phyloP scores from a whole-genome alignment of 2,329 filamentous ascomycete species.

The Ophiostoma quercus region DNA sequence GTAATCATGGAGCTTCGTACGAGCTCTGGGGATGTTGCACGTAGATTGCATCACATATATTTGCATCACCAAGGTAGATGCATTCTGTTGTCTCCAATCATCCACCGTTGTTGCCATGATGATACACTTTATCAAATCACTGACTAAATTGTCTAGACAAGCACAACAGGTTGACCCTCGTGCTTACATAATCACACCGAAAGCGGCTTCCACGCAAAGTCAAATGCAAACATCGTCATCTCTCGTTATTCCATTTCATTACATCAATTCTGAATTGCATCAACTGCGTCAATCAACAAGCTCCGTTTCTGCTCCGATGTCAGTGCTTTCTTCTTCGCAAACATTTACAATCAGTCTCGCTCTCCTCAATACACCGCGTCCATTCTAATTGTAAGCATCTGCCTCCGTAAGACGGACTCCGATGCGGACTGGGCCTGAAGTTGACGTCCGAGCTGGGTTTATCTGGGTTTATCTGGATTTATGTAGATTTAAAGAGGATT shows the following conservation, averaged over 20 bases:
- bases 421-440: background rate
- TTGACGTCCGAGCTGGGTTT: background rate
- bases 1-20: background rate
- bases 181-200: background rate
- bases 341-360: background rate
- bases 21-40: too few species aligned
- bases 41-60: too few species aligned
- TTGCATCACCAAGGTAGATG: too few species aligned
- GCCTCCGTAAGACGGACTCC: constrained; percentile 2
- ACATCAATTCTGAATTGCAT: background rate
- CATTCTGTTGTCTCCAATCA: too few species aligned
- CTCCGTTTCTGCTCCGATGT: constrained; percentile 12
- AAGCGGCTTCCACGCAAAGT: background rate
- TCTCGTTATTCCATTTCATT: background rate
- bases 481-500: background rate
- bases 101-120: too few species aligned
- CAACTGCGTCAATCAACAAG: background rate
- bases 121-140: too few species aligned
- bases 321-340: background rate
- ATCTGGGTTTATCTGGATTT: background rate
- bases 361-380: background rate
- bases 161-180: background rate
- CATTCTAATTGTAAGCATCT: background rate
- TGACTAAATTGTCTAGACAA: too few species aligned
- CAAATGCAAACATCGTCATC: constrained; percentile 4